Evolutionary conservation across 2,329 filamentous ascomycete genomes (phyloP), one percentile per base, ranked within the genome.

Genomic region (Sclerotiophoma versabilis): DNA sequence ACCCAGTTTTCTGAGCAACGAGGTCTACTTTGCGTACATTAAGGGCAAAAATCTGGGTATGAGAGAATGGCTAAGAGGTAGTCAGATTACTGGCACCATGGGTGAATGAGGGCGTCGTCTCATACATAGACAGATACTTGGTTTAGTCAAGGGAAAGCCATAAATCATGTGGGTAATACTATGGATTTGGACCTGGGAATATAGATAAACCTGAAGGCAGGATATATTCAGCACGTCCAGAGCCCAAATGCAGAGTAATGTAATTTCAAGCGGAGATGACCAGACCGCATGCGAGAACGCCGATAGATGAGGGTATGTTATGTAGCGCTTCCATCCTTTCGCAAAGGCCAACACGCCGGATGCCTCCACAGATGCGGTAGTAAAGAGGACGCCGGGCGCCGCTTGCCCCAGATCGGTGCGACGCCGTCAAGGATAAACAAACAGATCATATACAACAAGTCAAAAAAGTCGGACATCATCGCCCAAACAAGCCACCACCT

Each of bases 401-500:
- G n/a, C n/a, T n/a, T n/a, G n/a, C n/a, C n/a, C n/a, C n/a, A n/a
- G n/a, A 10, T 4, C 26, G 17, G 26, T 22, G 15, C 22, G 27
- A 25, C 7, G 37, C 17, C 9, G 19, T 19, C 36, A 41, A 48
- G 36, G 27, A 37, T 17, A 25, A 37, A 39, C 41, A 50, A 57
- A 53, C 39, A 49, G 17, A 44, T 46, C 29, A 46, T 49, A 12
- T 38, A 49, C 43, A 44, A 39, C 45, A 45, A 27, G 10, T 14
- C 23, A 11, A 42, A 32, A 29, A 27, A 7, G 8, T 8, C 12
- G n/a, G 5, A 11, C 30, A 32, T 68, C 58, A 74, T 44, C 72
- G 66, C 14, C 70, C 66, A 36, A 74, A 74, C 8, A 74, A 53
- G 25, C 66, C 67, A 42, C 57, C 71, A 9, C 70, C 70, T 32